These are phyloP conservation scores for Phialemonium atrogriseum DNA, from an alignment of 2,329 filamentous ascomycete genomes.

Conservation along the genomic window DNA sequence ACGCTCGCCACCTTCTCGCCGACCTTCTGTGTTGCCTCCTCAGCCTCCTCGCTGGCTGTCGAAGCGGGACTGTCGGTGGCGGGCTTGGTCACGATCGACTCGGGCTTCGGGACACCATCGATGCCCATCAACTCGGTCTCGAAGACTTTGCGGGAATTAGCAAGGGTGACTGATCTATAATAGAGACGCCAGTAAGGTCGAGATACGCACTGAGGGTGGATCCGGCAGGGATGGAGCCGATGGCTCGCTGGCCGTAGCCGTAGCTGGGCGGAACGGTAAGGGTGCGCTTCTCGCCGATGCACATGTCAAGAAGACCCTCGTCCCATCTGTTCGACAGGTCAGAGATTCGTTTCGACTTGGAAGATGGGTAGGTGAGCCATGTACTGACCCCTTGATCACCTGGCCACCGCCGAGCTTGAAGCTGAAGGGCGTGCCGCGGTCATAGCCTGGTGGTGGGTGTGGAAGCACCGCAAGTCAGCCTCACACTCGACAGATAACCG, in stretches of 20 bases:
- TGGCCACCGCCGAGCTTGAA: slow-evolving; percentile 74
- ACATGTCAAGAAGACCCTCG: slow-evolving; percentile 84
- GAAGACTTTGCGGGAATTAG: slow-evolving; percentile 61
- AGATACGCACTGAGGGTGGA: slow-evolving; percentile 57
- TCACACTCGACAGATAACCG: neutral
- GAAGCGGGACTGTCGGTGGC: slow-evolving; percentile 19
- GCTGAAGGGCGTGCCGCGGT: slow-evolving; percentile 64
- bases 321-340: slow-evolving; percentile 61
- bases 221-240: slow-evolving; percentile 77
- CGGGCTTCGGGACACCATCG: slow-evolving; percentile 54
- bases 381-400: slow-evolving; percentile 77
- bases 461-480: slow-evolving; percentile 32
- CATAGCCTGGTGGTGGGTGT: slow-evolving; percentile 56
- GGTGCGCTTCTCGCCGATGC: slow-evolving; percentile 83
- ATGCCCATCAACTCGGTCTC: slow-evolving; percentile 87
- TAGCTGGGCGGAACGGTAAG: slow-evolving; percentile 82
- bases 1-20: slow-evolving; percentile 37
- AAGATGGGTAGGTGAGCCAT: too few relatives aligned
- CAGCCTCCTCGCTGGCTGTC: slow-evolving; percentile 16
- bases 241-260: slow-evolving; percentile 68
- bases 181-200: neutral
- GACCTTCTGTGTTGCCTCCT: slow-evolving; percentile 29
- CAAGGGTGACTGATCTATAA: slow-evolving; percentile 7
- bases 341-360: slow-evolving; percentile 3
- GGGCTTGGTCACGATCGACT: slow-evolving; percentile 34